phyloP scores from a whole-genome alignment of 192 early-diverging fungal species.

The Entomortierella beljakovae region DNA sequence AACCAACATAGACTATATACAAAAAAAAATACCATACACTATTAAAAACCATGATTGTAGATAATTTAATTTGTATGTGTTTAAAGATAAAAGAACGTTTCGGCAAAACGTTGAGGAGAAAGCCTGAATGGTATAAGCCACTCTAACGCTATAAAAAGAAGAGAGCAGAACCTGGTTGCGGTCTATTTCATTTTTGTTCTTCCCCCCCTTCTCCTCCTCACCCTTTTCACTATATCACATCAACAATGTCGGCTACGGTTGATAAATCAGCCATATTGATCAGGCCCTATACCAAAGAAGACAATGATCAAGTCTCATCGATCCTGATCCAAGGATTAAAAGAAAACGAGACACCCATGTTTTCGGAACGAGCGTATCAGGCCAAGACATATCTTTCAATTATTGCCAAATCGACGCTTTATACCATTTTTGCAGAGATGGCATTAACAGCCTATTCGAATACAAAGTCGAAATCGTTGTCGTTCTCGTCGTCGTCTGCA shows the following conservation, averaged over 20 bases:
- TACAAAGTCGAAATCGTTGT: background rate
- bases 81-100: no score
- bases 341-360: background rate
- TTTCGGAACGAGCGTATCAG: no score
- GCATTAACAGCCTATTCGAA: slow-evolving; percentile 7
- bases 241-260: background rate
- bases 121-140: no score
- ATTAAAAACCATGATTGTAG: no score
- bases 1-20: background rate
- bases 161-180: no score
- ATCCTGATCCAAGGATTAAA: slow-evolving; percentile 18
- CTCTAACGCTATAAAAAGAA: no score
- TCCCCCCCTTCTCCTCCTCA: background rate
- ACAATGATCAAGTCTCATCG: slow-evolving; percentile 33
- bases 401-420: slow-evolving; percentile 11
- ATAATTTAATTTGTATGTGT: no score
- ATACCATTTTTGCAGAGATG: slow-evolving; percentile 27
- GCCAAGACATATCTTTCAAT: slow-evolving; percentile 21
- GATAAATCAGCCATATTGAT: slow-evolving; percentile 27
- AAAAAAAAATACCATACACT: slow-evolving; percentile 4
- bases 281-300: slow-evolving; percentile 27
- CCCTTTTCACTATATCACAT: background rate
- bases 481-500: background rate
- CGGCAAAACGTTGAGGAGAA: no score
- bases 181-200: background rate